These are phyloP conservation scores for Posidonia australis DNA, from an alignment of 106 monocot species.

Conservation along the genomic window DNA sequence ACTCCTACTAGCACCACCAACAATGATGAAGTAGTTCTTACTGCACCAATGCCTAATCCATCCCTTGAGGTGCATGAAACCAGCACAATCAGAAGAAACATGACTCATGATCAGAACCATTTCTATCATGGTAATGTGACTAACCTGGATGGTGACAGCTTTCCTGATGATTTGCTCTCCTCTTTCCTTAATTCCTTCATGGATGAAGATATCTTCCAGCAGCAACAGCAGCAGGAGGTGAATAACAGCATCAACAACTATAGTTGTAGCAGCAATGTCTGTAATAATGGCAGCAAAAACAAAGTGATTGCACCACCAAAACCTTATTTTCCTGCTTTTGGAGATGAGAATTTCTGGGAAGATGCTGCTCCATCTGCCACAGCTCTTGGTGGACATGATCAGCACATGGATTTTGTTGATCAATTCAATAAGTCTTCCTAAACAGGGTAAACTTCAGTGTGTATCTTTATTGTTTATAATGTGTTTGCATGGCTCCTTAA, in stretches of 20 bases:
- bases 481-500: too few species aligned
- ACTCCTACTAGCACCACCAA: not conserved
- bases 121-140: too few species aligned
- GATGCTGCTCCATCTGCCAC: not conserved
- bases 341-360: constrained; percentile 1
- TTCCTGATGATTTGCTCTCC: constrained; percentile 26
- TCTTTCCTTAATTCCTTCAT: constrained; percentile 35
- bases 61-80: not conserved
- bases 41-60: constrained; percentile 9
- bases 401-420: constrained; percentile 2
- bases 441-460: too few species aligned
- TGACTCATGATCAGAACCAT: too few species aligned
- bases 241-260: not conserved
- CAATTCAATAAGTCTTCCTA: not conserved
- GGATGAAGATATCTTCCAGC: constrained; percentile 21
- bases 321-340: not conserved
- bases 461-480: too few species aligned
- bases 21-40: not conserved
- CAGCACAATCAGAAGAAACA: too few species aligned
- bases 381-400: not conserved
- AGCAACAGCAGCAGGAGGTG: not conserved
- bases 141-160: not conserved
- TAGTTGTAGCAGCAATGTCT: not conserved
- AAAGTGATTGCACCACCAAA: not conserved
- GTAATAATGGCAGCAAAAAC: not conserved